A percentile compares a stretch with the other conserved stretches of the same genome.
phyloP scores from a whole-genome alignment of 306 rosid genomes.

The Cicer cuneatum region DNA sequence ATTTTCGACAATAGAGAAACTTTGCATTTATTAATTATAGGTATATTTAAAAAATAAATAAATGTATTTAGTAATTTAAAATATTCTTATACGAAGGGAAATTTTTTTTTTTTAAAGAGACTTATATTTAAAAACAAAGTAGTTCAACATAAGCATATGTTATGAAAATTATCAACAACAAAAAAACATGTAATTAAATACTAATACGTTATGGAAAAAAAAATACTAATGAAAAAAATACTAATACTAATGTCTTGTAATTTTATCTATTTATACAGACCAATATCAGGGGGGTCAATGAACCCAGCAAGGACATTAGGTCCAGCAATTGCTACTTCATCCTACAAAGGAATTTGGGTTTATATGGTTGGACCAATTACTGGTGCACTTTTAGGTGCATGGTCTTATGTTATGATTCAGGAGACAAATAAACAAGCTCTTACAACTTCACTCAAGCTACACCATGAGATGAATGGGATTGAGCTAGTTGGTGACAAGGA shows the following conservation, averaged over 20 bases:
- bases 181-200: not conserved
- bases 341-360: constrained; percentile 72
- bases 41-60: too few relatives aligned
- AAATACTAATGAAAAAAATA: not conserved
- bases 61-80: too few relatives aligned
- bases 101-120: too few relatives aligned
- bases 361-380: constrained; percentile 68
- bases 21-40: too few relatives aligned
- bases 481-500: constrained; percentile 18
- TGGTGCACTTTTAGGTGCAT: constrained; percentile 75
- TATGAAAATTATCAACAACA: not conserved
- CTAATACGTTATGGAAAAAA: not conserved
- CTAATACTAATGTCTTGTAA: constrained; percentile 11
- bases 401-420: constrained; percentile 62
- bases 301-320: constrained; percentile 90
- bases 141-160: too few relatives aligned
- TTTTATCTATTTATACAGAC: constrained; percentile 52
- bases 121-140: too few relatives aligned
- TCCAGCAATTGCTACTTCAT: constrained; percentile 73
- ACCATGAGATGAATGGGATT: constrained; percentile 41
- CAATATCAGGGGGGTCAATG: constrained; percentile 92
- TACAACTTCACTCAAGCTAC: constrained; percentile 40
- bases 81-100: too few relatives aligned
- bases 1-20: too few relatives aligned
- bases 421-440: constrained; percentile 46